Evolutionary conservation across 31 red algal genomes (phyloP), one percentile per base, ranked within the genome.

Genomic region (Odonthalia washingtoniensis): DNA sequence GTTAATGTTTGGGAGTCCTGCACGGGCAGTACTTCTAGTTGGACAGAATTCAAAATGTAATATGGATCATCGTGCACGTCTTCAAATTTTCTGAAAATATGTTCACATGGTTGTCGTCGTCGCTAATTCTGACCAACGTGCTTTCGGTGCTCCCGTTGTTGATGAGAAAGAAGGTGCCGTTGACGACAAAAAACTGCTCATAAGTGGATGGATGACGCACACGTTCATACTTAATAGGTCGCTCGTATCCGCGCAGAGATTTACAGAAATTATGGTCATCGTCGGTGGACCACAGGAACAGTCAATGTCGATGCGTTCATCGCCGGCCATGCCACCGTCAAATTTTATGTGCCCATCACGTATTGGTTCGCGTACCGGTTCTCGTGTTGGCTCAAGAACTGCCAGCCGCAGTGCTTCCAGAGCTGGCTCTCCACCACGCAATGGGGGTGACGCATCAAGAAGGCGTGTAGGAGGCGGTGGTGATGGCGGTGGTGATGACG

Each of bases 281-380:
- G 81, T 88, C n/a, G 92, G 92, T 26, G 85, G 81, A 12, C 92
- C 92, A 21, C 83, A 84, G 70, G 67, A 80, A 42, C 80, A n/a
- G n/a, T n/a, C n/a, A n/a, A n/a, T n/a, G n/a, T n/a, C n/a, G n/a
- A n/a, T n/a, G n/a, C n/a, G n/a, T n/a, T n/a, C n/a, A n/a, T n/a
- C n/a, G n/a, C n/a, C n/a, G 18, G 34, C 41, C 41, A 43, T 43
- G n/a, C 86, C 84, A 3, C 80, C 88, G 84, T 17, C 53, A 75
- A 39, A 35, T 41, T 3, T 53, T 34, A 18, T 89, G 79, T 26
- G 61, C n/a, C n/a, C n/a, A n/a, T n/a, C n/a, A n/a, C n/a, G n/a
- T n/a, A n/a, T n/a, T n/a, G n/a, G n/a, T n/a, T n/a, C n/a, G n/a
- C n/a, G n/a, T n/a, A n/a, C n/a, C n/a, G n/a, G n/a, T n/a, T n/a